Evolutionary conservation across 1,284 basidiomycete genomes (phyloP).

Genomic region (Ustilago sp.): DNA sequence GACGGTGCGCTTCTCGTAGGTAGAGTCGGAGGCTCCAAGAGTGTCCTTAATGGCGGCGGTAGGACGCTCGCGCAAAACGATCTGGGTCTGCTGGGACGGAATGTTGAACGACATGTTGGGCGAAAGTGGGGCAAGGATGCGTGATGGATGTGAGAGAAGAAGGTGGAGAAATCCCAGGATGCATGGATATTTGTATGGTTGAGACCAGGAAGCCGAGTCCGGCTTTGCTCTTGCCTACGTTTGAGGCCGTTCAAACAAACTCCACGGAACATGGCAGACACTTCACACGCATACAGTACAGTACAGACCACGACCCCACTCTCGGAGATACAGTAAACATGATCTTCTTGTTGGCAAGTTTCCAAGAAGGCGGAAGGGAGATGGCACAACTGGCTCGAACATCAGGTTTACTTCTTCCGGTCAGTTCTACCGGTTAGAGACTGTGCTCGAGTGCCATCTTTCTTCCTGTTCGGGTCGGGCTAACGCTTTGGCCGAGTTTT

Average conservation of each 20-base stretch:
- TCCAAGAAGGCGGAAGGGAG: background rate
- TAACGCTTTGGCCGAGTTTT: background rate
- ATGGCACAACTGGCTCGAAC: conserved; percentile 3
- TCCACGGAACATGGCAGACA: conserved; percentile 3
- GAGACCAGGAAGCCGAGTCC: background rate
- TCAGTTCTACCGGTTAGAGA: background rate
- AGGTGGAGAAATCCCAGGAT: background rate
- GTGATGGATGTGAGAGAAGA: conserved; percentile 5
- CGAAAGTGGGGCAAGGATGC: background rate
- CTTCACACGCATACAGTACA: background rate
- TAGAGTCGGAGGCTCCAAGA: conserved; percentile 53
- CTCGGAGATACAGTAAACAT: conserved; percentile 15
- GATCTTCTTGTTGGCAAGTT: background rate
- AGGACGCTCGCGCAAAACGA: conserved; percentile 68
- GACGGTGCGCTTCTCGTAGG: conserved; percentile 53
- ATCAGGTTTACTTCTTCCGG: background rate
- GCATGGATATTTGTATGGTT: background rate
- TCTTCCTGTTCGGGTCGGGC: conserved; percentile 5
- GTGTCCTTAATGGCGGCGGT: conserved; percentile 59
- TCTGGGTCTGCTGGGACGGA: conserved; percentile 47
- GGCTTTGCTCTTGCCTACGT: conserved; percentile 5
- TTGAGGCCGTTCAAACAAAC: conserved; percentile 1
- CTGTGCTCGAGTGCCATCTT: background rate
- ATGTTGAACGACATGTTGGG: conserved; percentile 38
- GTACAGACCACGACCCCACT: background rate